These are phyloP conservation scores for Nakaseomyces glabratus DNA, from an alignment of 1,139 yeast genomes.

Conservation along the genomic window DNA sequence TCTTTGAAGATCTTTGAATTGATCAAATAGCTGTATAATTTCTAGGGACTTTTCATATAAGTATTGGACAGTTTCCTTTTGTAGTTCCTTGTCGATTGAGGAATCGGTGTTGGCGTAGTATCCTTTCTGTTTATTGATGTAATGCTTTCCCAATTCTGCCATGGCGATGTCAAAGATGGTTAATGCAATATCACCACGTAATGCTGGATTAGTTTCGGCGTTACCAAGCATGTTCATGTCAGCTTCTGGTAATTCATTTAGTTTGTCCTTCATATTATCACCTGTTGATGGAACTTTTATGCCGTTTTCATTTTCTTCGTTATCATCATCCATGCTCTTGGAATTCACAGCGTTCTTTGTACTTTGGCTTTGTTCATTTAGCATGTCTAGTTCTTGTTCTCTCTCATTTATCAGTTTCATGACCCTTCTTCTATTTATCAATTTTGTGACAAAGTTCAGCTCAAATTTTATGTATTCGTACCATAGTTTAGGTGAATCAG, in stretches of 20 bases:
- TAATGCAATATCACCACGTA: slow-evolving; percentile 81
- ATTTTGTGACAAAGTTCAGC: slow-evolving; percentile 71
- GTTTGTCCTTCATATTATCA: slow-evolving; percentile 51
- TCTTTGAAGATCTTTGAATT: slow-evolving; percentile 62
- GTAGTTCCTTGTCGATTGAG: slow-evolving; percentile 22
- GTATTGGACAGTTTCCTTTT: slow-evolving; percentile 27
- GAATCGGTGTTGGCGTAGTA: slow-evolving; percentile 24
- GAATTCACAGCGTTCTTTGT: slow-evolving; percentile 8
- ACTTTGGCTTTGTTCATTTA: slow-evolving; percentile 30
- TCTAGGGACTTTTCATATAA: slow-evolving; percentile 39
- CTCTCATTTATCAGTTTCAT: slow-evolving; percentile 68
- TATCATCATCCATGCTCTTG: slow-evolving; percentile 25
- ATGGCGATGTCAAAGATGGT: slow-evolving; percentile 71
- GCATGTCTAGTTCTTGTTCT: slow-evolving; percentile 43
- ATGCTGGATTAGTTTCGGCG: slow-evolving; percentile 79
- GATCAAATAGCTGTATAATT: slow-evolving; percentile 51
- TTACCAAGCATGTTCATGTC: slow-evolving; percentile 81
- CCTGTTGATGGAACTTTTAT: slow-evolving; percentile 44
- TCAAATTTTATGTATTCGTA: slow-evolving; percentile 81
- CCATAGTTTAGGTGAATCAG: slow-evolving; percentile 70
- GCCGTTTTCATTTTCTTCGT: slow-evolving; percentile 34
- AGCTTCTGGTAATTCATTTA: slow-evolving; percentile 74
- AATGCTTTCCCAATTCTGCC: slow-evolving; percentile 36
- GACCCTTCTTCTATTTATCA: slow-evolving; percentile 73
- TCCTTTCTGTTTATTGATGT: slow-evolving; percentile 28